Conservation (phyloP, 176 grass and related monocot species). For the Oryza punctata region DNA sequence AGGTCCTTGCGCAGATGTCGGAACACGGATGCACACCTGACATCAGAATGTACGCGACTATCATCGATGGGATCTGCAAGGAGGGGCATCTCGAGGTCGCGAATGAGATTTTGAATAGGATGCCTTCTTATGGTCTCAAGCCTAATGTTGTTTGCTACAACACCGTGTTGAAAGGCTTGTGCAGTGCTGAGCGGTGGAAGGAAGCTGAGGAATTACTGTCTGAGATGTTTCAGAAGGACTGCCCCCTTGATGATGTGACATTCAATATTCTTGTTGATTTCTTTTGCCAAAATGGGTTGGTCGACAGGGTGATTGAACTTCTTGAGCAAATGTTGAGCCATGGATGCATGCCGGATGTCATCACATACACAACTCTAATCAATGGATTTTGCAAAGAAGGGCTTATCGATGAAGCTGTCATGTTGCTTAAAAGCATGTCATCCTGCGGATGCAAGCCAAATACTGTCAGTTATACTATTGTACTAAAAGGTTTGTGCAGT, state of each 20-base stretch:
- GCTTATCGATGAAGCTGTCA: constrained; percentile 46
- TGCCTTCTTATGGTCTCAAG: constrained; percentile 51
- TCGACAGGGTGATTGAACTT: constrained; percentile 48
- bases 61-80: constrained; percentile 51
- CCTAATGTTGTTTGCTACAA: constrained; percentile 58
- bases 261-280: constrained; percentile 56
- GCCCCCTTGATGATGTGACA: constrained; percentile 43
- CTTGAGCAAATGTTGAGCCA: constrained; percentile 58
- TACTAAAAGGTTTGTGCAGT: constrained; percentile 46
- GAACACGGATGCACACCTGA: constrained; percentile 41
- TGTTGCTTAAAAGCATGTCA: constrained; percentile 45
- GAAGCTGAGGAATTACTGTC: constrained; percentile 39
- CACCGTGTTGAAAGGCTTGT: constrained; percentile 42
- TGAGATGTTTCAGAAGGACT: constrained; percentile 47
- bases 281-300: constrained; percentile 46
- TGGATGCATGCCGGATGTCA: constrained; percentile 47
- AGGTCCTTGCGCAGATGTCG: constrained; percentile 36
- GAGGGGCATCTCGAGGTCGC: constrained; percentile 48
- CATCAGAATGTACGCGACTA: constrained; percentile 46
- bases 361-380: constrained; percentile 51
- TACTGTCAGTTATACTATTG: constrained; percentile 58
- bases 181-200: constrained; percentile 39
- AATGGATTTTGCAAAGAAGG: constrained; percentile 51
- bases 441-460: constrained; percentile 55
- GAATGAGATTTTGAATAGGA: constrained; percentile 38